These are phyloP conservation scores for Aspergillus udagawae DNA, from an alignment of 2,329 filamentous ascomycete species.

Conservation along the genomic window DNA sequence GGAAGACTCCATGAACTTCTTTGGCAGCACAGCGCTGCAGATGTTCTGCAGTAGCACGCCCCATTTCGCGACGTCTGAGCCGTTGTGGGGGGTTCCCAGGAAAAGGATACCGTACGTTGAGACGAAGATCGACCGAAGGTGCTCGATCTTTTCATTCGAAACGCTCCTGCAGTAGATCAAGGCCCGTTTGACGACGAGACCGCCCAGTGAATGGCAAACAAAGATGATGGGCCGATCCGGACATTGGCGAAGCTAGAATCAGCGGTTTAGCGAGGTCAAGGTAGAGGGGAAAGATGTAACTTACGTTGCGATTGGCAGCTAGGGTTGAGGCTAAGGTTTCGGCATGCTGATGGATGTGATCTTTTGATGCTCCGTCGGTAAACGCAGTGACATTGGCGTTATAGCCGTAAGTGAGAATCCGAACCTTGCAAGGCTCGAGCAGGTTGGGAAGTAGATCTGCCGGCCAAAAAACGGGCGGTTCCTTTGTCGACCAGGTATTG, in stretches of 20 bases:
- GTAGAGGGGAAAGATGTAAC: conserved; percentile 1
- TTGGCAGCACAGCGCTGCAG: conserved; percentile 61
- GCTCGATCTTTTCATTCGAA: conserved; percentile 56
- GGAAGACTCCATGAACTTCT: conserved; percentile 63
- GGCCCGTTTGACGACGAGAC: conserved; percentile 67
- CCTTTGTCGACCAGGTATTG: conserved; percentile 56
- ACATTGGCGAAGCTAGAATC: conserved; percentile 41
- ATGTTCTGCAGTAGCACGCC: conserved; percentile 64
- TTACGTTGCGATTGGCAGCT: conserved; percentile 57
- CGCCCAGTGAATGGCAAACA: conserved; percentile 70
- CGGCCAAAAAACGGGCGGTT: conserved; percentile 61
- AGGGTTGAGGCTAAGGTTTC: conserved; percentile 63
- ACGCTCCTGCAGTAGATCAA: conserved; percentile 64
- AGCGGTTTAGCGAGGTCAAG: neutral
- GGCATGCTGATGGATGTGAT: conserved; percentile 67
- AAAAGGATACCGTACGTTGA: conserved; percentile 75
- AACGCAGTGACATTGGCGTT: conserved; percentile 61
- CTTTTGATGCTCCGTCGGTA: conserved; percentile 54
- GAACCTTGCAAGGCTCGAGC: conserved; percentile 55
- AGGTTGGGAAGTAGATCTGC: conserved; percentile 61
- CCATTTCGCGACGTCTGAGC: conserved; percentile 66
- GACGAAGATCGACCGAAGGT: conserved; percentile 65
- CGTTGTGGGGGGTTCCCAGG: conserved; percentile 71
- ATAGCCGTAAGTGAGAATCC: conserved; percentile 70
- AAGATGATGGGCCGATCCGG: conserved; percentile 67